Conservation (phyloP, 805 yeast species). For the Yamadazyma tumulicola region DNA sequence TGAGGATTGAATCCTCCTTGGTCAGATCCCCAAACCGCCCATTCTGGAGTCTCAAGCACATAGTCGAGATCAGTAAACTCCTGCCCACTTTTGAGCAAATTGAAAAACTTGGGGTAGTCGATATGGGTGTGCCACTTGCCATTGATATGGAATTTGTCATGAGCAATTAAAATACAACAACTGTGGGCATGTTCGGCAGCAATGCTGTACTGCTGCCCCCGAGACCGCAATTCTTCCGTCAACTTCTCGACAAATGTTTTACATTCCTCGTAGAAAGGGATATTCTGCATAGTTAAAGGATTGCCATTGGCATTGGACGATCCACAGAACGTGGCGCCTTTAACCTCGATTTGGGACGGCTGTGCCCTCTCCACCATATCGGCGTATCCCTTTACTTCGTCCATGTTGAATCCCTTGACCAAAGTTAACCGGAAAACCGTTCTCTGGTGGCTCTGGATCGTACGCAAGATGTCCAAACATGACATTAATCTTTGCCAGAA, state of each 20-base stretch:
- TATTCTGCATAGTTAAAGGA: conserved; percentile 91
- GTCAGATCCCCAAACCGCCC: conserved; percentile 88
- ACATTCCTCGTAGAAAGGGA: conserved; percentile 92
- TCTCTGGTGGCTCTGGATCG: conserved; percentile 75
- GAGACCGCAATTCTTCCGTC: conserved; percentile 54
- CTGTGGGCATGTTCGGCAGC: conserved; percentile 97
- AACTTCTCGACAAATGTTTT: conserved; percentile 65
- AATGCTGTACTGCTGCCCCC: conserved; percentile 72
- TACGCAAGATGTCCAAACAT: conserved; percentile 75
- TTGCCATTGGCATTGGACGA: conserved; percentile 80
- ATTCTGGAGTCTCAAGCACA: conserved; percentile 73
- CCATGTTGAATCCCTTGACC: conserved; percentile 90
- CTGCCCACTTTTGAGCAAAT: conserved; percentile 60
- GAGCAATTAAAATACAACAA: conserved; percentile 85
- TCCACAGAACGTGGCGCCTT: conserved; percentile 96
- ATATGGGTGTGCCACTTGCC: conserved; percentile 88
- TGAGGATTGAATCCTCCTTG: conserved; percentile 89
- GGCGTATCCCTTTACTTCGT: conserved; percentile 75
- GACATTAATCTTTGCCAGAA: conserved; percentile 86
- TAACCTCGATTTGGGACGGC: conserved; percentile 87
- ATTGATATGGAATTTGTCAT: conserved; percentile 62
- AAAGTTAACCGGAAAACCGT: conserved; percentile 88
- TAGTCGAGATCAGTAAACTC: conserved; percentile 79
- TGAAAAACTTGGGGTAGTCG: conserved; percentile 73
- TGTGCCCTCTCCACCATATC: conserved; percentile 77